These are phyloP conservation scores for Hyaloscypha hepaticicola DNA, from an alignment of 495 filamentous ascomycete species.

Conservation along the genomic window DNA sequence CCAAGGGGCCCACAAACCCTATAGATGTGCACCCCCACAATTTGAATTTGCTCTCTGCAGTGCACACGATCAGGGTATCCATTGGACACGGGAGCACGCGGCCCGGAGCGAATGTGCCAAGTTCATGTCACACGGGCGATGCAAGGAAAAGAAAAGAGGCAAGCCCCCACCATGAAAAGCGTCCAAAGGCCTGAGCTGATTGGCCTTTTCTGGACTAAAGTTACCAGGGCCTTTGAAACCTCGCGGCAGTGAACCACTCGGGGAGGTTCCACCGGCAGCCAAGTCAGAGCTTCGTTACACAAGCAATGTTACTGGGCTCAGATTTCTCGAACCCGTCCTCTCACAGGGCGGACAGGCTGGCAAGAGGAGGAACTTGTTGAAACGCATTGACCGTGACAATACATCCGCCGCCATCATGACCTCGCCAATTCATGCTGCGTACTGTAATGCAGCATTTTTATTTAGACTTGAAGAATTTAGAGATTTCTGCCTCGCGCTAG, in stretches of 20 bases:
- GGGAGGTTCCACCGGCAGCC: not conserved
- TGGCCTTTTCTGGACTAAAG: not conserved
- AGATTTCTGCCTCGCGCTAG: no score
- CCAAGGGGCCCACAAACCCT: not conserved
- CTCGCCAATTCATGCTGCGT: no score
- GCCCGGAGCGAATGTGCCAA: not conserved
- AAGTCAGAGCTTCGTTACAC: not conserved
- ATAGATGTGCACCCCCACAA: not conserved
- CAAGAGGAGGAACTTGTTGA: no score
- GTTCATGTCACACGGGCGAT: not conserved
- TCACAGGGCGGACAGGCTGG: no score
- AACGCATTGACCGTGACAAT: no score
- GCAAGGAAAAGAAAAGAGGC: not conserved
- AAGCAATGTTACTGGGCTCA: not conserved
- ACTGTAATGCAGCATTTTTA: no score
- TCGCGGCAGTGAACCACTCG: not conserved
- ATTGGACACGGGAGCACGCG: not conserved
- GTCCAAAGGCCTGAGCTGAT: not conserved
- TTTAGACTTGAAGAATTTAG: no score
- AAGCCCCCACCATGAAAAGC: not conserved
- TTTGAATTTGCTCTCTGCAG: not conserved
- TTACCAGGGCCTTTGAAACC: not conserved
- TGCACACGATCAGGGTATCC: not conserved
- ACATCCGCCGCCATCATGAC: no score
- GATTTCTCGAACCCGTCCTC: not conserved